These are phyloP conservation scores for Calonectria fujianensis DNA, from an alignment of 2,329 filamentous ascomycete species.

Conservation along the genomic window DNA sequence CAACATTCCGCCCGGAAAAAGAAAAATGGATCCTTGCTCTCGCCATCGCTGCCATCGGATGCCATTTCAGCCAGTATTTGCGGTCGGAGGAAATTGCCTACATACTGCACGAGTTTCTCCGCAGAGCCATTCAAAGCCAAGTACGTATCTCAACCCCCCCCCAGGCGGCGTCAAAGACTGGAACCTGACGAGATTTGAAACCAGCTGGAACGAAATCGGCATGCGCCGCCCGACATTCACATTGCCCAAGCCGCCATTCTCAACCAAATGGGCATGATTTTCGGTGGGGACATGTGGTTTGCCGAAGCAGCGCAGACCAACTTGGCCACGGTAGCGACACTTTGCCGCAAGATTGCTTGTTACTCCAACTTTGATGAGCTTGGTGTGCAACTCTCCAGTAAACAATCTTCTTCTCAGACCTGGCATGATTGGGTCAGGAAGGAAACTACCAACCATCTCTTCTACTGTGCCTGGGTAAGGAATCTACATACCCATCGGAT, in stretches of 20 bases:
- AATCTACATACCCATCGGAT: background rate
- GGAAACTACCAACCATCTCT: background rate
- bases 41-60: background rate
- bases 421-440: background rate
- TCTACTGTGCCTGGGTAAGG: constrained; percentile 1
- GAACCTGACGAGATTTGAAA: background rate
- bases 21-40: background rate
- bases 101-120: constrained; percentile 1
- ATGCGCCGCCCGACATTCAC: background rate
- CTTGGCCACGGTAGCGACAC: background rate
- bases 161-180: background rate
- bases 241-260: background rate
- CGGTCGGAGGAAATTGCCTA: background rate
- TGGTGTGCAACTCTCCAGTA: background rate
- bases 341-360: constrained; percentile 1
- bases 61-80: background rate
- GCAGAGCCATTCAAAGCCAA: background rate
- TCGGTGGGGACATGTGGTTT: background rate
- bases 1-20: background rate
- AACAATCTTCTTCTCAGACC: background rate
- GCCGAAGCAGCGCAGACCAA: constrained; percentile 1
- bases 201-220: background rate
- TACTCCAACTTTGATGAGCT: constrained; percentile 8
- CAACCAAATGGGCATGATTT: constrained; percentile 8
- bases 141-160: background rate